A percentile compares a stretch with the other conserved stretches of the same genome.
phyloP scores from a whole-genome alignment of 768 basidiomycete genomes.

The Mycena capillaripes region DNA sequence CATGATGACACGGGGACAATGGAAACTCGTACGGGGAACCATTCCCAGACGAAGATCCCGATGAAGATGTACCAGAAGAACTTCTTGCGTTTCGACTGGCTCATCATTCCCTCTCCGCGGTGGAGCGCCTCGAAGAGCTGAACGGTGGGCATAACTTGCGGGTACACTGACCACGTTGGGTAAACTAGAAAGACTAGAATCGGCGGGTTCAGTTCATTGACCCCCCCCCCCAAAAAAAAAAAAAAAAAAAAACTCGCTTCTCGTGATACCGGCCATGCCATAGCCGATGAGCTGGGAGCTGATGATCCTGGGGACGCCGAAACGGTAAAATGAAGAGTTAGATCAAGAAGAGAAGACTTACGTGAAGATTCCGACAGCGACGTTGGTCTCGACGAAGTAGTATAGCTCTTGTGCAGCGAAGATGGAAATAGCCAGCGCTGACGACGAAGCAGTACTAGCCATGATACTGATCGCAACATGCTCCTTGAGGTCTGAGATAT shows the following conservation, averaged over 20 bases:
- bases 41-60: slow-evolving; percentile 59
- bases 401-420: slow-evolving; percentile 69
- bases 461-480: slow-evolving; percentile 70
- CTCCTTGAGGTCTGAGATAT: slow-evolving; percentile 55
- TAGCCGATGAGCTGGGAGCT: slow-evolving; percentile 56
- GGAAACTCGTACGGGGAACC: slow-evolving; percentile 47
- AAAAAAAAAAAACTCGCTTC: too few species aligned
- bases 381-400: slow-evolving; percentile 57
- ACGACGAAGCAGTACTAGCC: slow-evolving; percentile 65
- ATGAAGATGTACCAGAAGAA: slow-evolving; percentile 64
- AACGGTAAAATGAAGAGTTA: slow-evolving; percentile 1
- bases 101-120: slow-evolving; percentile 55
- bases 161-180: slow-evolving; percentile 60
- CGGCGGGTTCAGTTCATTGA: too few species aligned
- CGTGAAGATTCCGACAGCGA: slow-evolving; percentile 57
- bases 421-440: slow-evolving; percentile 66
- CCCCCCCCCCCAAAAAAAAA: too few species aligned
- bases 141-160: slow-evolving; percentile 54
- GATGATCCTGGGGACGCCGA: slow-evolving; percentile 42
- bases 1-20: not conserved
- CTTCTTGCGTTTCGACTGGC: slow-evolving; percentile 54
- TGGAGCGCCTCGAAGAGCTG: slow-evolving; percentile 61
- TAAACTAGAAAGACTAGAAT: slow-evolving; percentile 63
- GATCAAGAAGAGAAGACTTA: slow-evolving; percentile 21
- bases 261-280: slow-evolving; percentile 53